Evolutionary conservation across 805 yeast genomes (phyloP).

Genomic region (Kregervanrija delftensis): DNA sequence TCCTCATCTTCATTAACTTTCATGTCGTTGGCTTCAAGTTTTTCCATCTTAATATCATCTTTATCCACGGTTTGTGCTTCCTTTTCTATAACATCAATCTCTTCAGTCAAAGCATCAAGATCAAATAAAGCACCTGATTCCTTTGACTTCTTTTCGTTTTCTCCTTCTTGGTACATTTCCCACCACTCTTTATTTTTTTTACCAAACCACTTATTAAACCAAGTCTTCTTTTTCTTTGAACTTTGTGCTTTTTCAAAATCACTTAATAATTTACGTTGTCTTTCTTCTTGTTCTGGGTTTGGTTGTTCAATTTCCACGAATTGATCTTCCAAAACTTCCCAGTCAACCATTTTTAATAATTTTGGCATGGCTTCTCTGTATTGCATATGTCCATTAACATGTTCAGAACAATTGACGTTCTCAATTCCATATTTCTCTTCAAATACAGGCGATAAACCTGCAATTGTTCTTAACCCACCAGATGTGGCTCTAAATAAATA

Average conservation of each 20-base stretch:
- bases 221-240: conserved; percentile 30
- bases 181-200: conserved; percentile 49
- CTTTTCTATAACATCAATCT: conserved; percentile 38
- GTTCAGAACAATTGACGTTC: conserved; percentile 79
- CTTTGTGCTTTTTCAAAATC: conserved; percentile 56
- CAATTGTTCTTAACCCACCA: conserved; percentile 88
- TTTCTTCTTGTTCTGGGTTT: conserved; percentile 78
- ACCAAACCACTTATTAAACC: conserved; percentile 38
- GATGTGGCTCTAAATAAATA: conserved; percentile 92
- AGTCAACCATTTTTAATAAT: conserved; percentile 58
- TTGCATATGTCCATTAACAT: conserved; percentile 95
- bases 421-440: conserved; percentile 42
- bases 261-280: conserved; percentile 71
- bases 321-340: conserved; percentile 83
- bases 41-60: neutral
- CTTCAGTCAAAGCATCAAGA: conserved; percentile 35
- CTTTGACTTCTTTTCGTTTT: conserved; percentile 23
- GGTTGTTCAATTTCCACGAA: conserved; percentile 95
- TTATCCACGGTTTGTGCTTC: conserved; percentile 23
- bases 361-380: conserved; percentile 91
- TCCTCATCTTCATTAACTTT: neutral
- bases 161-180: conserved; percentile 42
- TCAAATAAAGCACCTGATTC: conserved; percentile 34
- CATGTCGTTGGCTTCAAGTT: neutral
- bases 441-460: conserved; percentile 78